Conservation (phyloP, 2,329 filamentous ascomycete genomes). For the Ilyonectria robusta region DNA sequence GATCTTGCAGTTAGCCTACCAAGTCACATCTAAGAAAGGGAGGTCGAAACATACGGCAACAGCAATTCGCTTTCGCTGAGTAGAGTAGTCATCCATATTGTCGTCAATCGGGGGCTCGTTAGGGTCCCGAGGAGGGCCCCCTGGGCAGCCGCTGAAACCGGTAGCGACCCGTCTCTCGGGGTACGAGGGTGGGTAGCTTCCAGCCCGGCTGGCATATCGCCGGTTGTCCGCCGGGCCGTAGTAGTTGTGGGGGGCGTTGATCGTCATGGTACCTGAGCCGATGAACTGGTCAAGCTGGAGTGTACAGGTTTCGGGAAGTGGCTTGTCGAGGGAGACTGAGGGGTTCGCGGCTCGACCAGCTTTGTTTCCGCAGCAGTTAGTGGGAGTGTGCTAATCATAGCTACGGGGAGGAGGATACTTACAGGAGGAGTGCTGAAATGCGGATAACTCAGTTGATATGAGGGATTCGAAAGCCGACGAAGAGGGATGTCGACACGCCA, state of each 20-base stretch:
- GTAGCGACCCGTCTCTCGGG: conserved; percentile 37
- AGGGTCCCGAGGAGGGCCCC: conserved; percentile 28
- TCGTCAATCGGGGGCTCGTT: conserved; percentile 48
- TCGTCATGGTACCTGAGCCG: conserved; percentile 32
- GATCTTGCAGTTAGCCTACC: conserved; percentile 39
- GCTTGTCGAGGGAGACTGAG: neutral
- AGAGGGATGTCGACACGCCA: conserved; percentile 39
- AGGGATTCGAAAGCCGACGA: neutral
- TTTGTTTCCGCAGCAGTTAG: neutral
- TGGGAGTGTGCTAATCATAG: neutral
- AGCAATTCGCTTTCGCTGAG: conserved; percentile 70
- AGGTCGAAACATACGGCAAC: conserved; percentile 66
- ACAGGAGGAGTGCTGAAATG: neutral
- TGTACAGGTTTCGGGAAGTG: neutral
- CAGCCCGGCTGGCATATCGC: conserved; percentile 33
- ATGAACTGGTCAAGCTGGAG: neutral
- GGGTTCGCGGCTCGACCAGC: neutral
- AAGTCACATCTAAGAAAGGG: conserved; percentile 5
- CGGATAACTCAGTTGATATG: neutral
- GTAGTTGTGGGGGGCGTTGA: conserved; percentile 37
- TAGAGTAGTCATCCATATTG: conserved; percentile 54
- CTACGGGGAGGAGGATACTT: neutral
- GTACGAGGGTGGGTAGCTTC: conserved; percentile 38
- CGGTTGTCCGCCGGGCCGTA: conserved; percentile 36
- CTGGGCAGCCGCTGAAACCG: conserved; percentile 37